Evolutionary conservation across 2,329 filamentous ascomycete genomes (phyloP).

Genomic region (Aspergillus pseudoterreus): DNA sequence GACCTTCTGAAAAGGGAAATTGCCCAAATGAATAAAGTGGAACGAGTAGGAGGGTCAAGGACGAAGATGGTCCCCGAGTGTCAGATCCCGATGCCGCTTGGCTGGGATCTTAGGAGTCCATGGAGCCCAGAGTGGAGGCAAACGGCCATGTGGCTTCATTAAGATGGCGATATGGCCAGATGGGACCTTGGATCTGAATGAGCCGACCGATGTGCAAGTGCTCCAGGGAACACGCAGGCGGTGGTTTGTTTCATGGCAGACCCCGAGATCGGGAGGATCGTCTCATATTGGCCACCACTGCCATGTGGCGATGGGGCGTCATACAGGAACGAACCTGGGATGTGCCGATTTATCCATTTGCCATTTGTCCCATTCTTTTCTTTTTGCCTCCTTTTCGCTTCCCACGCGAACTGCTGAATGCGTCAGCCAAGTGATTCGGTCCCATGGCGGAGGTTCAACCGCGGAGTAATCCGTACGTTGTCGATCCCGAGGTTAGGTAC

Average conservation of each 20-base stretch:
- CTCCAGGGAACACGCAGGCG: neutral
- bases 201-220: neutral
- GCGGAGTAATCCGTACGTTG: too few species aligned
- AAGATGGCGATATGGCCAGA: neutral
- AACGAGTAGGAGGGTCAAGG: neutral
- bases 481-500: too few species aligned
- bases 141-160: neutral
- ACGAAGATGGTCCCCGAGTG: neutral
- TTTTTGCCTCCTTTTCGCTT: neutral
- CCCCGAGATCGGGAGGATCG: neutral
- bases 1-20: neutral
- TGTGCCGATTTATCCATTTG: neutral
- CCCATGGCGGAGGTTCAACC: too few species aligned
- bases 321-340: neutral
- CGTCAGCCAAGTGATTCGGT: neutral
- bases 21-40: too few species aligned
- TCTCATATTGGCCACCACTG: neutral
- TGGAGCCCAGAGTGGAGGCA: neutral
- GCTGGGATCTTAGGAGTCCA: neutral
- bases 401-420: neutral
- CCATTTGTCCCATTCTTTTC: neutral
- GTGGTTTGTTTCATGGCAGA: neutral
- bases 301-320: neutral
- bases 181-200: neutral
- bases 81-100: neutral